A percentile compares a stretch with the other conserved stretches of the same genome.
Evolutionary conservation across 495 filamentous ascomycete species (phyloP).

Genomic region (Cryomyces minteri): DNA sequence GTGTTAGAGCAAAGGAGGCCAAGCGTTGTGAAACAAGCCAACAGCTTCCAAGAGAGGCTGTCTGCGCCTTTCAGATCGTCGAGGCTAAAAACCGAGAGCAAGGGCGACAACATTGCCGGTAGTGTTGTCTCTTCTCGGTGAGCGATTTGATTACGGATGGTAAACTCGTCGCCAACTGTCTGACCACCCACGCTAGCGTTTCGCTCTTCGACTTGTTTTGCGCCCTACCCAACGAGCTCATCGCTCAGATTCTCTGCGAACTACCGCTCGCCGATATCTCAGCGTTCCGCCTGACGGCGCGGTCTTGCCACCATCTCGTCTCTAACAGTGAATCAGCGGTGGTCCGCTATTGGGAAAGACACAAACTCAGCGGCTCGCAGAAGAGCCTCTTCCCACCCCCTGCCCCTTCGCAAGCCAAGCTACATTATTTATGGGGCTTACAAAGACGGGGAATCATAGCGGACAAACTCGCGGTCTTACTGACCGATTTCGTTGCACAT

Average conservation of each 20-base stretch:
- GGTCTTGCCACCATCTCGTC: slow-evolving; percentile 5
- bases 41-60: too few species aligned
- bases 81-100: too few species aligned
- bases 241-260: slow-evolving; percentile 9
- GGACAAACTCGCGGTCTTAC: slow-evolving; percentile 5
- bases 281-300: slow-evolving; percentile 5
- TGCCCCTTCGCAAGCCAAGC: slow-evolving; percentile 3
- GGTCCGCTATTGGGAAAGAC: slow-evolving; percentile 8
- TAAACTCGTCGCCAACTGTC: not conserved
- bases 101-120: too few species aligned
- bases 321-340: slow-evolving; percentile 3
- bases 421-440: slow-evolving; percentile 9
- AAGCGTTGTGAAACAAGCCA: too few species aligned
- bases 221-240: slow-evolving; percentile 9
- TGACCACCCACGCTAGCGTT: not conserved
- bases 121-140: too few species aligned
- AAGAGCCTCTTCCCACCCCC: slow-evolving; percentile 9
- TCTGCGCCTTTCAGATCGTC: too few species aligned
- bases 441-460: slow-evolving; percentile 7
- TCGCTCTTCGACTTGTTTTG: slow-evolving; percentile 6
- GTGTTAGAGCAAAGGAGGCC: too few species aligned
- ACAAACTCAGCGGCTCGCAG: slow-evolving; percentile 4
- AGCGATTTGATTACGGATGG: too few species aligned
- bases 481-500: slow-evolving; percentile 8
- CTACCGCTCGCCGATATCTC: slow-evolving; percentile 8